Evolutionary conservation across 257 asterid species (phyloP).

Genomic region (Eustoma russellianum): DNA sequence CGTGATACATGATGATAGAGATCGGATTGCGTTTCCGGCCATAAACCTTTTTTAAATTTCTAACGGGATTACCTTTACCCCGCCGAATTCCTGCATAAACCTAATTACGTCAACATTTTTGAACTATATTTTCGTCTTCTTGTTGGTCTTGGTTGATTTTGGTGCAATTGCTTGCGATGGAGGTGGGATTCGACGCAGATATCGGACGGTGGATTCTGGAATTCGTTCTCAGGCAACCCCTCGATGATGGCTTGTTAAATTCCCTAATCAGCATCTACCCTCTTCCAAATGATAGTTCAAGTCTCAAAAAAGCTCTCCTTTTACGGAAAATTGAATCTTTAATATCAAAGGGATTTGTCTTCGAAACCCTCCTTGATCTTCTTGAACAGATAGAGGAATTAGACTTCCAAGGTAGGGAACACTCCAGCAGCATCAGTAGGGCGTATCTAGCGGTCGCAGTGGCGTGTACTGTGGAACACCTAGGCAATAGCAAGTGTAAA

Average conservation of each 20-base stretch:
- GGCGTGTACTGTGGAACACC: conserved; percentile 38
- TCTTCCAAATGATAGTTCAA: conserved; percentile 23
- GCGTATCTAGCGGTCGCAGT: conserved; percentile 74
- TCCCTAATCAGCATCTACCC: conserved; percentile 36
- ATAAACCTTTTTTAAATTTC: no score
- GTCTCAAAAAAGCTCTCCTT: conserved; percentile 30
- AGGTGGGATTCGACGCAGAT: conserved; percentile 25
- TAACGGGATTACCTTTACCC: no score
- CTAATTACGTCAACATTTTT: no score
- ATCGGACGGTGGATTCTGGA: conserved; percentile 56
- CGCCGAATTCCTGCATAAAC: no score
- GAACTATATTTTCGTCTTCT: no score
- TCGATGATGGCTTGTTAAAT: conserved; percentile 29
- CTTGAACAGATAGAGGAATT: conserved; percentile 50
- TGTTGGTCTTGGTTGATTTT: no score
- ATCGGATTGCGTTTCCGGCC: no score
- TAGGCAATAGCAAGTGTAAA: conserved; percentile 10
- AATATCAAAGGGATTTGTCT: conserved; percentile 15
- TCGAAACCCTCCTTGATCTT: conserved; percentile 41
- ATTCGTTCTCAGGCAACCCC: conserved; percentile 41
- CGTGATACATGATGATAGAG: no score
- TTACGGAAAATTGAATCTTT: conserved; percentile 39
- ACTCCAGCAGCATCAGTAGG: conserved; percentile 32
- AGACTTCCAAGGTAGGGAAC: conserved; percentile 17
- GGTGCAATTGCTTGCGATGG: conserved; percentile 1